Evolutionary conservation across 2,329 filamentous ascomycete genomes (phyloP).

Genomic region (Claviceps arundinis): DNA sequence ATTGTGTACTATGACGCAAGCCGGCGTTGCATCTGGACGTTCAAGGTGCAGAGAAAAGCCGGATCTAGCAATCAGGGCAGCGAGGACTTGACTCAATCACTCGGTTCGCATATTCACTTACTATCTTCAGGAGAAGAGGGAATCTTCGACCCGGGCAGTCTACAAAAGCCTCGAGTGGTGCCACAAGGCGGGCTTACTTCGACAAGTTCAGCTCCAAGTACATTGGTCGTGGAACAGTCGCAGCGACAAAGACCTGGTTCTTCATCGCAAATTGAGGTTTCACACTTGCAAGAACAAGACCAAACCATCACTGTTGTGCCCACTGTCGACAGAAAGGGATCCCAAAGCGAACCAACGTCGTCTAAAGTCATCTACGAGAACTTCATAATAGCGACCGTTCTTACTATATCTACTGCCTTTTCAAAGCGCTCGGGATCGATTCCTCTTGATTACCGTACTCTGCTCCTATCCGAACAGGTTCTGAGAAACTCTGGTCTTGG

Average conservation of each 20-base stretch:
- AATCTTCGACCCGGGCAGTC: conserved; percentile 32
- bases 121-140: conserved; percentile 36
- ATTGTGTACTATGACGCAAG: conserved; percentile 38
- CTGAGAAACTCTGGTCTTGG: conserved; percentile 8
- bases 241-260: conserved; percentile 12
- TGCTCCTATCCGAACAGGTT: conserved; percentile 28
- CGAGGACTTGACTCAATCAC: conserved; percentile 21
- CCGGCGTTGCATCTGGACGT: conserved; percentile 41
- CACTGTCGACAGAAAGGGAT: conserved; percentile 10
- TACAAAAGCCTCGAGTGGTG: conserved; percentile 31
- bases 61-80: conserved; percentile 14
- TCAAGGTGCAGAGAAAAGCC: conserved; percentile 33
- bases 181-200: conserved; percentile 30
- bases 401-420: conserved; percentile 36
- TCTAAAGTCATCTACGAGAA: conserved; percentile 37
- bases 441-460: conserved; percentile 38
- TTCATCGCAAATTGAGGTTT: conserved; percentile 4
- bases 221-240: conserved; percentile 25
- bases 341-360: conserved; percentile 8
- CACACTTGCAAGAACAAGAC: conserved; percentile 14
- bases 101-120: conserved; percentile 31
- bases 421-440: conserved; percentile 35
- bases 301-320: conserved; percentile 16
- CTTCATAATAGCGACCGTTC: conserved; percentile 39
- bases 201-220: conserved; percentile 31